Conservation (phyloP, 768 basidiomycete genomes). For the Bullera alba region DNA sequence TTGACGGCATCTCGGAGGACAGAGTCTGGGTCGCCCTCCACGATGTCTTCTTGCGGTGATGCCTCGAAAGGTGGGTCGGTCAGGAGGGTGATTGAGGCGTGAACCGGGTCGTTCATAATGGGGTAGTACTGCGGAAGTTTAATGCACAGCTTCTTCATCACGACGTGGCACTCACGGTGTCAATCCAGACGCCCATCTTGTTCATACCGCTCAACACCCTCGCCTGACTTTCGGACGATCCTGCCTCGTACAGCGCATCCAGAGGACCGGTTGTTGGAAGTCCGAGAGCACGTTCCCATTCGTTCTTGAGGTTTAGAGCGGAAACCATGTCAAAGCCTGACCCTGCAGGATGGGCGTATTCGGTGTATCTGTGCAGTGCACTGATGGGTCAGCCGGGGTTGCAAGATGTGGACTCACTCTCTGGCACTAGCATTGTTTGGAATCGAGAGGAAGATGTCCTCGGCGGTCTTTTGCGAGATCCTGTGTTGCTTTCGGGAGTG, state of each 20-base stretch:
- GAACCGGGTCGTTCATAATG: constrained; percentile 69
- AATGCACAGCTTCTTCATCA: too few species aligned
- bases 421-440: constrained; percentile 38
- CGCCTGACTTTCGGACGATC: constrained; percentile 28
- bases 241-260: constrained; percentile 39
- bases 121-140: constrained; percentile 60
- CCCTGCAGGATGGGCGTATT: constrained; percentile 38
- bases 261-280: constrained; percentile 30
- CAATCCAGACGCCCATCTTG: constrained; percentile 41
- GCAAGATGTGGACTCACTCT: constrained; percentile 27
- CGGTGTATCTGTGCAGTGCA: constrained; percentile 36
- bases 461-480: constrained; percentile 31
- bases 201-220: constrained; percentile 20
- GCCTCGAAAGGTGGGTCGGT: constrained; percentile 59
- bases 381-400: constrained; percentile 13
- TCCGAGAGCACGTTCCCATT: constrained; percentile 39
- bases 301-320: constrained; percentile 40
- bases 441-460: constrained; percentile 38
- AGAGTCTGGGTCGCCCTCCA: constrained; percentile 67
- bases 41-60: constrained; percentile 65
- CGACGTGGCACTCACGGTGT: constrained; percentile 31
- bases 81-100: constrained; percentile 62
- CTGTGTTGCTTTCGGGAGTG: neutral
- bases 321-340: constrained; percentile 40
- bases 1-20: constrained; percentile 63